Evolutionary conservation across 1,139 yeast genomes (phyloP).

Genomic region (Saccharomyces hybrid): DNA sequence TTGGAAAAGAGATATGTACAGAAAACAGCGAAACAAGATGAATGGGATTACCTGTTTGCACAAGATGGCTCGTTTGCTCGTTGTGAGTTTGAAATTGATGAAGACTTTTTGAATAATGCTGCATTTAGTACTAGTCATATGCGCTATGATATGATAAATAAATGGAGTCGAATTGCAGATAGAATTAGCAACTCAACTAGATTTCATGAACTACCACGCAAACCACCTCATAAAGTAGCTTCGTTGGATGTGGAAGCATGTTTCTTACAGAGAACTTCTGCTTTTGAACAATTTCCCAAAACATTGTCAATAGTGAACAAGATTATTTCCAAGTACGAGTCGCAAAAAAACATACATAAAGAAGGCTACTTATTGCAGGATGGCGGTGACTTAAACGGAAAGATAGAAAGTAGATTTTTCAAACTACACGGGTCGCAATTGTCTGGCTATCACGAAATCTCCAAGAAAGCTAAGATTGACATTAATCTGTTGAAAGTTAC

Average conservation of each 20-base stretch:
- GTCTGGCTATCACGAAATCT: constrained; percentile 55
- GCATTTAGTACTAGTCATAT: constrained; percentile 32
- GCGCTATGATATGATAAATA: constrained; percentile 62
- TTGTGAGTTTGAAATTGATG: constrained; percentile 56
- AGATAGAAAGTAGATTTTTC: constrained; percentile 56
- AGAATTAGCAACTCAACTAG: constrained; percentile 28
- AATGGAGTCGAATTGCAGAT: constrained; percentile 55
- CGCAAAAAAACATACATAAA: constrained; percentile 33
- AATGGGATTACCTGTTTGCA: constrained; percentile 55
- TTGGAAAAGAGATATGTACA: constrained; percentile 45
- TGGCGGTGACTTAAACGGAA: constrained; percentile 56
- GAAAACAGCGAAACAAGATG: constrained; percentile 42
- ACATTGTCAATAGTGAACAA: constrained; percentile 54
- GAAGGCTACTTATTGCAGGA: constrained; percentile 69
- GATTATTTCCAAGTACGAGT: constrained; percentile 40
- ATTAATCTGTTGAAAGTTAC: constrained; percentile 56
- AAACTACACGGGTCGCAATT: constrained; percentile 52
- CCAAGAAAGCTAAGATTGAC: constrained; percentile 57
- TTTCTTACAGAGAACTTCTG: constrained; percentile 53
- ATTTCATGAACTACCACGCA: constrained; percentile 22
- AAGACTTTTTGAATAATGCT: constrained; percentile 20
- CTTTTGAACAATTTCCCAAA: constrained; percentile 54
- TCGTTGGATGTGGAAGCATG: constrained; percentile 65
- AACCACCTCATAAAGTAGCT: constrained; percentile 57
- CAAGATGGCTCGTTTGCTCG: constrained; percentile 85